phyloP scores from a whole-genome alignment of 495 filamentous ascomycete genomes.

The Daldinia vernicosa region DNA sequence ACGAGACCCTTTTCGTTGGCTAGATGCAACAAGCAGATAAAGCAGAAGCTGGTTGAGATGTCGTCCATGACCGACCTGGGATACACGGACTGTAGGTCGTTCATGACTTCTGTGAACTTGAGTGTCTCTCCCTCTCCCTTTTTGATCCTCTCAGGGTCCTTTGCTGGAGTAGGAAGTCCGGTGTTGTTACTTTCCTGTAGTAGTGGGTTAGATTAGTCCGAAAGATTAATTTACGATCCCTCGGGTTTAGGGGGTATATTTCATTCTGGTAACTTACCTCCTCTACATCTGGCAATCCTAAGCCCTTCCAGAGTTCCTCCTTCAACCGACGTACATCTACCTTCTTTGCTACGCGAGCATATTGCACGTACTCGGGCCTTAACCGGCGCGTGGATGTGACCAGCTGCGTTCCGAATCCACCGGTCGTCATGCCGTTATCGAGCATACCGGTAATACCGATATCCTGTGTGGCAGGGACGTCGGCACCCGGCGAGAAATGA shows the following conservation, averaged over 20 bases:
- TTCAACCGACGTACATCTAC: constrained; percentile 96
- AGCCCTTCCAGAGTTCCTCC: constrained; percentile 93
- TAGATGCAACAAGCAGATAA: constrained; percentile 94
- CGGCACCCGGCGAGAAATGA: constrained; percentile 80
- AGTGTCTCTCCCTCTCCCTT: constrained; percentile 58
- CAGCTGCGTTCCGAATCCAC: constrained; percentile 88
- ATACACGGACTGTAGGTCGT: constrained; percentile 85
- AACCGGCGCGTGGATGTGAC: constrained; percentile 87
- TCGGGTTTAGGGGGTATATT: background rate
- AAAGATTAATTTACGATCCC: background rate
- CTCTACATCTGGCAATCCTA: constrained; percentile 67
- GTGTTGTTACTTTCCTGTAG: constrained; percentile 43
- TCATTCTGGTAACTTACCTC: constrained; percentile 48
- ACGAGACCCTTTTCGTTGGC: constrained; percentile 97
- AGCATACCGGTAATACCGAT: constrained; percentile 59
- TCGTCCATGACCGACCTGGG: constrained; percentile 84
- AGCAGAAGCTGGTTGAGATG: constrained; percentile 96
- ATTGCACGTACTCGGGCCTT: constrained; percentile 94
- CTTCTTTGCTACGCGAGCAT: constrained; percentile 96
- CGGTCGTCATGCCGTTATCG: constrained; percentile 59
- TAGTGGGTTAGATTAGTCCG: constrained; percentile 4
- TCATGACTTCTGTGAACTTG: constrained; percentile 91
- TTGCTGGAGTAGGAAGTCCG: constrained; percentile 46
- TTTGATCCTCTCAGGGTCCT: constrained; percentile 30
- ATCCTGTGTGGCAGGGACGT: constrained; percentile 55